Evolutionary conservation across 1,284 basidiomycete genomes (phyloP).

Genomic region (Schizopora paradoxa): DNA sequence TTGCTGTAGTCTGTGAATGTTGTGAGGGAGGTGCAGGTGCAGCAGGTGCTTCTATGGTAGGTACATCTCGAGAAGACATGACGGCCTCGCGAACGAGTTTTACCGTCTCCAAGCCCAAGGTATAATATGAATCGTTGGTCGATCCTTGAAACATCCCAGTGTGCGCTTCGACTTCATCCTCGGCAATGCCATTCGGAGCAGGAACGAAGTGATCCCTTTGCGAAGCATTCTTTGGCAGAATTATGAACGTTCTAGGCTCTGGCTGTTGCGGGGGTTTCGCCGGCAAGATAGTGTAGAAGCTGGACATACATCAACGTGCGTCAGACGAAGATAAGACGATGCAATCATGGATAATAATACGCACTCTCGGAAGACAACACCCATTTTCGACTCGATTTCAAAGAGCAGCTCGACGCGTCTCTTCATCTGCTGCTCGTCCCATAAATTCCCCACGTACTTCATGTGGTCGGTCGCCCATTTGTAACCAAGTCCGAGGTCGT

Average conservation of each 20-base stretch:
- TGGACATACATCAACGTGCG: constrained; percentile 28
- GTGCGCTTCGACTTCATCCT: constrained; percentile 84
- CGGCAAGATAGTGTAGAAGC: constrained; percentile 75
- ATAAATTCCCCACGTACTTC: constrained; percentile 84
- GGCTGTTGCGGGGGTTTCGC: constrained; percentile 49
- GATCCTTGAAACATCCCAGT: constrained; percentile 82
- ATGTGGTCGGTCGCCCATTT: constrained; percentile 85
- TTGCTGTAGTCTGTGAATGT: neutral
- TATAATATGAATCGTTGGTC: constrained; percentile 89
- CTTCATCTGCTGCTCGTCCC: constrained; percentile 70
- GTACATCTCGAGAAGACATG: constrained; percentile 24
- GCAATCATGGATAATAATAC: constrained; percentile 29
- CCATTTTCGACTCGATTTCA: constrained; percentile 51
- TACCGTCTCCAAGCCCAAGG: constrained; percentile 68
- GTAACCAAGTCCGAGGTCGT: constrained; percentile 67
- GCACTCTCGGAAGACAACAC: constrained; percentile 72
- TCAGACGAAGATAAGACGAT: constrained; percentile 6
- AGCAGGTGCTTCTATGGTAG: constrained; percentile 13
- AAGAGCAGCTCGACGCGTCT: constrained; percentile 60
- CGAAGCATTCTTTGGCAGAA: constrained; percentile 57
- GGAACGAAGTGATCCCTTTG: constrained; percentile 53
- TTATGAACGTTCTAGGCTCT: constrained; percentile 65
- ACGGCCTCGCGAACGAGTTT: constrained; percentile 55
- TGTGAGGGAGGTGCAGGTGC: constrained; percentile 3
- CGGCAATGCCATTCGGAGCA: constrained; percentile 59